A percentile compares a stretch with the other conserved stretches of the same genome.
phyloP scores from a whole-genome alignment of 352 stramenopile species.

The Globisporangium paddicum region DNA sequence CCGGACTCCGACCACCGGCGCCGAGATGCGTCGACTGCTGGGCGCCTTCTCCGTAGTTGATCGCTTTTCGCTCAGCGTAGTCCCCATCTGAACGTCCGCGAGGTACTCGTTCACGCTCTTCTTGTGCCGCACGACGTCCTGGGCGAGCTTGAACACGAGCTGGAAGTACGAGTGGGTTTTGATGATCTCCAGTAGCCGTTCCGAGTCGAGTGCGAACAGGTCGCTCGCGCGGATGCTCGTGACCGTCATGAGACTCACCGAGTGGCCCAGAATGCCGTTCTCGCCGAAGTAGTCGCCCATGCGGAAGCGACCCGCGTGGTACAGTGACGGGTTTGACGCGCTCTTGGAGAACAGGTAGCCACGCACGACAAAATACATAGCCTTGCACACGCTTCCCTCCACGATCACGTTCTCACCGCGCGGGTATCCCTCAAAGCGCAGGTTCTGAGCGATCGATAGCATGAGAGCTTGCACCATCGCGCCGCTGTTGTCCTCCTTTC shows the following conservation, averaged over 20 bases:
- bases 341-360: conserved; percentile 52
- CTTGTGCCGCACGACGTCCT: conserved; percentile 31
- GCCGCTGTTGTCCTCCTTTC: conserved; percentile 3
- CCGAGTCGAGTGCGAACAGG: conserved; percentile 49
- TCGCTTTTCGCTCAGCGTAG: not conserved
- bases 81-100: not conserved
- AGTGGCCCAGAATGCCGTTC: conserved; percentile 43
- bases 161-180: conserved; percentile 35
- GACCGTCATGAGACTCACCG: conserved; percentile 48
- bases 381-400: conserved; percentile 50
- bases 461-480: conserved; percentile 17
- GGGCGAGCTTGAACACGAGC: conserved; percentile 35
- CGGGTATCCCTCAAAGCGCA: conserved; percentile 63
- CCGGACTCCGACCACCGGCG: not conserved
- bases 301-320: conserved; percentile 38
- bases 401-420: conserved; percentile 51
- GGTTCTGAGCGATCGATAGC: conserved; percentile 34
- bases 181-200: conserved; percentile 39
- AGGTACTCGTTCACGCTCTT: conserved; percentile 28
- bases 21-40: conserved; percentile 2
- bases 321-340: conserved; percentile 38
- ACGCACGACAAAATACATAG: conserved; percentile 68
- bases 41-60: not conserved
- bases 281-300: conserved; percentile 58
- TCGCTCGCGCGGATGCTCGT: conserved; percentile 51